Percentiles rank a stretch among this genome's conserved stretches.
phyloP scores from a whole-genome alignment of 176 grass and related monocot genomes.

The Eleusine indica region DNA sequence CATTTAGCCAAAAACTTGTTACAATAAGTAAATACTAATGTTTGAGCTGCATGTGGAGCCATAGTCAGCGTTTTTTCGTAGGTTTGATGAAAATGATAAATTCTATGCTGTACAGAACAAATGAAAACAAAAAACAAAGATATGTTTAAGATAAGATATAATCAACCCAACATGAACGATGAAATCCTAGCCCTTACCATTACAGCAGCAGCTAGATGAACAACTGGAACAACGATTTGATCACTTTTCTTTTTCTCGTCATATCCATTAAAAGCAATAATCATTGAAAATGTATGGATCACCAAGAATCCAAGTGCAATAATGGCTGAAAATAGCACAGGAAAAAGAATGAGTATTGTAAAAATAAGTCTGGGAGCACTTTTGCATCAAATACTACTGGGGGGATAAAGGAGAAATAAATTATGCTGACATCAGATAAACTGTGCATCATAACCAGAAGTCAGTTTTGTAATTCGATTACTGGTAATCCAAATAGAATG shows the following conservation, averaged over 20 bases:
- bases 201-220: conserved; percentile 74
- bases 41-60: not conserved
- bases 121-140: conserved; percentile 27
- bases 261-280: conserved; percentile 97
- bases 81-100: conserved; percentile 20
- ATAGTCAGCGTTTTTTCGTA: not conserved
- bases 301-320: conserved; percentile 89
- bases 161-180: conserved; percentile 2
- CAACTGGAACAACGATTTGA: conserved; percentile 63
- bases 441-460: not conserved
- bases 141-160: conserved; percentile 4
- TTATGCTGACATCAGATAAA: conserved; percentile 9
- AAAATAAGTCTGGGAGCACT: not conserved
- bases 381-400: conserved; percentile 20
- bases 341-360: conserved; percentile 16
- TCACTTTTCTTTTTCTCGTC: conserved; percentile 72
- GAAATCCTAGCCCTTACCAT: conserved; percentile 56
- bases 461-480: conserved; percentile 8
- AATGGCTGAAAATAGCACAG: conserved; percentile 64
- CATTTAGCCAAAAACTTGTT: conserved; percentile 1
- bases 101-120: not conserved
- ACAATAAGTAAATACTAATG: not conserved
- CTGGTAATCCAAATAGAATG: not conserved
- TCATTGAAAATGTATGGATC: conserved; percentile 95
- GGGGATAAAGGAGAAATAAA: conserved; percentile 23